These are phyloP conservation scores for Mortierella sp. DNA, from an alignment of 371 early-diverging fungal species.

Conservation along the genomic window DNA sequence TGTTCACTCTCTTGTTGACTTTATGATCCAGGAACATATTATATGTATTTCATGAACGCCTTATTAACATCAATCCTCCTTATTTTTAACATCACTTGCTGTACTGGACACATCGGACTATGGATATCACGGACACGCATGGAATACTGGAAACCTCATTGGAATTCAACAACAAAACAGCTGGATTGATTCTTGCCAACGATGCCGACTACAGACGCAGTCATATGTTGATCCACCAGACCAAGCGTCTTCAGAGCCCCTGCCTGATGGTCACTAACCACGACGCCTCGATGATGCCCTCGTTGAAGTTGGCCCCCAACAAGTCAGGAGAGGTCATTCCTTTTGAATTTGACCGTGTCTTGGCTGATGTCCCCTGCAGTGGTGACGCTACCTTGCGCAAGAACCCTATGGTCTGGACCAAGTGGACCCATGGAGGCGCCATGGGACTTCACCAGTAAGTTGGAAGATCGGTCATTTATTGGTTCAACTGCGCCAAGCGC, in stretches of 20 bases:
- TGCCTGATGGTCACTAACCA: conserved; percentile 97
- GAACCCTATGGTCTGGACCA: conserved; percentile 92
- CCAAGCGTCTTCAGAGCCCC: conserved; percentile 92
- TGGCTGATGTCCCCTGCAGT: conserved; percentile 99
- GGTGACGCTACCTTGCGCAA: conserved; percentile 99
- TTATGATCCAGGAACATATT: not conserved
- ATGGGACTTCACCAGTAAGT: conserved; percentile 85
- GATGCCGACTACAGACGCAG: conserved; percentile 94
- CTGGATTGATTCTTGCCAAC: conserved; percentile 98
- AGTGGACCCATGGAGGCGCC: conserved; percentile 86
- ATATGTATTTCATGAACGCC: not conserved
- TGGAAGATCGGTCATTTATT: not conserved
- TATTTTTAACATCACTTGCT: not conserved
- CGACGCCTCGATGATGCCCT: conserved; percentile 95
- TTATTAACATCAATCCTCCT: not conserved
- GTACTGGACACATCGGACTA: not conserved
- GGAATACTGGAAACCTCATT: not conserved
- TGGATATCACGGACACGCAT: conserved; percentile 6
- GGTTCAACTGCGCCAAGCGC: not conserved
- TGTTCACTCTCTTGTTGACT: not conserved
- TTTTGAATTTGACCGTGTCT: conserved; percentile 94
- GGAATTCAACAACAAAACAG: conserved; percentile 40
- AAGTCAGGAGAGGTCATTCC: conserved; percentile 43
- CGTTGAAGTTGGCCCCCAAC: conserved; percentile 55
- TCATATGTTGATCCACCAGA: conserved; percentile 97